Evolutionary conservation across 129 eudicot genomes (phyloP), one percentile per base, ranked within the genome.

Genomic region (Sambucus nigra): DNA sequence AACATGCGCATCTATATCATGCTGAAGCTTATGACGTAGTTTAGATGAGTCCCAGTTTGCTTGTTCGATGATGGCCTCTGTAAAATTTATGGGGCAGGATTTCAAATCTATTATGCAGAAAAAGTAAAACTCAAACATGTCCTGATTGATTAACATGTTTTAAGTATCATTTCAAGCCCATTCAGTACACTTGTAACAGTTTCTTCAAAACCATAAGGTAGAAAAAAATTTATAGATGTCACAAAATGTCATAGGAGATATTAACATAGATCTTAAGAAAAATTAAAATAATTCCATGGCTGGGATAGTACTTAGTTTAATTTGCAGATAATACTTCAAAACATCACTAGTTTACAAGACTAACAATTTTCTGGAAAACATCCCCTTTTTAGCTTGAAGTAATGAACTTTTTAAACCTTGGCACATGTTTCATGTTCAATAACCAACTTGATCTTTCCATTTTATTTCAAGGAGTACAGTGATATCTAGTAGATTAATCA

Each of bases 41-140:
- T 66, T 86, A 26, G 82, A 51, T 49, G 85, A 21, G 59, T 86
- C 80, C 93, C 93, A 86, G 57, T 73, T 68, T 38, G 87, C 80
- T 69, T 81, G 95, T 44, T 66, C 66, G 63, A 86, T 71, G 49
- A 65, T 47, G 61, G 75, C 81, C 65, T 80, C 96, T 86, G 61
- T 38, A 41, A 25, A 58, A n/a, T 41, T 40, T 26, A 42, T 39
- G 47, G 25, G 47, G 39, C n/a, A 40, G 51, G 14, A 28, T 38
- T 32, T 47, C 5, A 6, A 24, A 20, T 47, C 10, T 16, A 13
- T 13, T 4, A 18, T 39, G 31, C 11, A 1, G 15, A 7, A 2
- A 12, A 40, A 12, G 46, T 40, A 14, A 6, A 2, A 39, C 19
- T 20, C 4, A 10, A 20, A 16, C 5, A 23, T n/a, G 16, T 23